phyloP scores from a whole-genome alignment of 257 asterid genomes.

The Solanum medicagineum region DNA sequence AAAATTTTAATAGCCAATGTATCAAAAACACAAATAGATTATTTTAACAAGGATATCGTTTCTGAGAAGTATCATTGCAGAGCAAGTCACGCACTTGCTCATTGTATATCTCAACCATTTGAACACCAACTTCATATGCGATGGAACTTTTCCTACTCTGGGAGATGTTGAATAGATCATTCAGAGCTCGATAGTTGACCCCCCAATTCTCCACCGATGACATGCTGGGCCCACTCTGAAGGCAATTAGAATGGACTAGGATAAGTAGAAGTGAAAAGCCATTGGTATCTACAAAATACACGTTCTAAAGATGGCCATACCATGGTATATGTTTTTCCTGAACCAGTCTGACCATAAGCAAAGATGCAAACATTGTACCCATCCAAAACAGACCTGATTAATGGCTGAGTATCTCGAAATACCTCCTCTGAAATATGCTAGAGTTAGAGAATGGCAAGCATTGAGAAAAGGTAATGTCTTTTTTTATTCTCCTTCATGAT shows the following conservation, averaged over 20 bases:
- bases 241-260: conserved; percentile 5
- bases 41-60: conserved; percentile 71
- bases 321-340: conserved; percentile 96
- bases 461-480: not conserved
- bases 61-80: conserved; percentile 37
- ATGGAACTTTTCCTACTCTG: conserved; percentile 60
- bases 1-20: not conserved
- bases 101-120: conserved; percentile 93
- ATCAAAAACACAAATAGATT: not conserved
- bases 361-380: conserved; percentile 93
- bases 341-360: conserved; percentile 98
- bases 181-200: conserved; percentile 86
- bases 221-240: conserved; percentile 72
- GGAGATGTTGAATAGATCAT: conserved; percentile 83
- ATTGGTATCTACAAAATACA: not conserved
- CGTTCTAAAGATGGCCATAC: conserved; percentile 20
- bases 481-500: not conserved
- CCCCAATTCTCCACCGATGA: conserved; percentile 84
- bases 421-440: conserved; percentile 56
- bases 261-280: not conserved
- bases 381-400: conserved; percentile 89
- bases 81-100: conserved; percentile 97
- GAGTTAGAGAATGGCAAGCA: not conserved
- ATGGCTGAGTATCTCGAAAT: conserved; percentile 74
- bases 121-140: conserved; percentile 72